Evolutionary conservation across 2,329 filamentous ascomycete species (phyloP), one percentile per base, ranked within the genome.

Genomic region (Exophiala sideris): DNA sequence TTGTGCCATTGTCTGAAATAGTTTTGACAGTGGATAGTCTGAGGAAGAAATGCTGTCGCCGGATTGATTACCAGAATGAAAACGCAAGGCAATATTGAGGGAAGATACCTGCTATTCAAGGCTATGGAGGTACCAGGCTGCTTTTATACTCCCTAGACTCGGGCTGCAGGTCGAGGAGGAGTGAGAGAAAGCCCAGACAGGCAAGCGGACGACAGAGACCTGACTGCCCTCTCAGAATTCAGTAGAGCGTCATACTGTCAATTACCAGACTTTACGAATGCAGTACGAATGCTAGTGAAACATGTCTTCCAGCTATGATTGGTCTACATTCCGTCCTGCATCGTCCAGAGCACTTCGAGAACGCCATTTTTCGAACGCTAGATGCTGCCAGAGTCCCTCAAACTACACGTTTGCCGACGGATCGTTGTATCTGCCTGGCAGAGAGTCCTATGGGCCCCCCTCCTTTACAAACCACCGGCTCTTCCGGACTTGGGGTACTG

Each of bases 361-460:
- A 52, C 50, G 48, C 44, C 50, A 39, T 46, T 57, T 57, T 20
- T 54, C 55, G 50, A 48, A 44, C 42, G 39, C 48, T 41, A 46
- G 32, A 11, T 14, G 21, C 14, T 16, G 14, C 21, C 18, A 29
- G 11, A 24, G 20, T 29, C 40, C 6, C 24, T n/a, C n/a, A 9
- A 44, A 24, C 1, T 32, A 24, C 21, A 11, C 14, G 2, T 24
- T 44, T 44, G 20, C 41, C 21, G 7, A 12, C 10, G 9, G 11
- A 16, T 16, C 35, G 35, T 38, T 11, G 6, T 12, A 38, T 12
- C 14, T 38, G 35, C 35, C 11, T 5, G 10, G 14, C 3, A 11
- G 8, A 2, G 11, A 10, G 39, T 2, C 21, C 12, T 16, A 16
- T 21, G 39, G 5, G 24, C 5, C 24, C 24, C 24, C 39, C 12